Conservation (phyloP, 805 yeast genomes). For the Schizosaccharomyces japonicus region DNA sequence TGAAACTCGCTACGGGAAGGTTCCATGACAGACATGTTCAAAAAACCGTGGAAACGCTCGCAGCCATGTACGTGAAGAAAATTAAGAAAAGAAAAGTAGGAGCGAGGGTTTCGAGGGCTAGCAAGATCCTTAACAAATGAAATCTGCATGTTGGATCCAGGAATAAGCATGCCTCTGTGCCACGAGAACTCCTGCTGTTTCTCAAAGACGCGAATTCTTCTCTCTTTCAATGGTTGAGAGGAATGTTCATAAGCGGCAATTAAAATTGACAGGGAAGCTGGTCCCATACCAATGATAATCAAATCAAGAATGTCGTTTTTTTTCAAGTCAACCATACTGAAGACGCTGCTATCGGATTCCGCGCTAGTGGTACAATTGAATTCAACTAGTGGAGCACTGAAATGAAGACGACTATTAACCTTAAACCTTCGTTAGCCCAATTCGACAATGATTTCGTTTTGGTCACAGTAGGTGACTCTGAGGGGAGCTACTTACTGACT, state of each 20-base stretch:
- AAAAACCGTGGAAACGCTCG: conserved; percentile 10
- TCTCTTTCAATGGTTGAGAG: background rate
- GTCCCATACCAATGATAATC: conserved; percentile 12
- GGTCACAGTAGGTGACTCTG: too few species aligned
- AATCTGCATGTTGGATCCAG: conserved; percentile 13
- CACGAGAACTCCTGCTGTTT: conserved; percentile 10
- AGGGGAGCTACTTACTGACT: too few species aligned
- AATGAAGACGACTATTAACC: too few species aligned
- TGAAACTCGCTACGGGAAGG: conserved; percentile 13
- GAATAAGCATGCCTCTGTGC: conserved; percentile 14
- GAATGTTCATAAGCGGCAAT: conserved; percentile 8
- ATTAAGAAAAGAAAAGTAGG: conserved; percentile 13
- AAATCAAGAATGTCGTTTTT: background rate
- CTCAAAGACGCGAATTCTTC: conserved; percentile 9
- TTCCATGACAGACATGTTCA: conserved; percentile 11
- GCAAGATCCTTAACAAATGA: conserved; percentile 13
- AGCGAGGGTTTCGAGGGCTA: conserved; percentile 12
- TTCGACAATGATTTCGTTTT: too few species aligned
- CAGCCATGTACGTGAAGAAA: conserved; percentile 8
- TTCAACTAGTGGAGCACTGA: too few species aligned
- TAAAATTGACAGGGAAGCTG: conserved; percentile 12
- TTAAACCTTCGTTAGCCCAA: too few species aligned
- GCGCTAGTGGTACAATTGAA: too few species aligned
- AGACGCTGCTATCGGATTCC: too few species aligned
- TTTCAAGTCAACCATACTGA: too few species aligned